These are phyloP conservation scores for Dioscorea cayenensis DNA, from an alignment of 116 monocot species.

Conservation along the genomic window DNA sequence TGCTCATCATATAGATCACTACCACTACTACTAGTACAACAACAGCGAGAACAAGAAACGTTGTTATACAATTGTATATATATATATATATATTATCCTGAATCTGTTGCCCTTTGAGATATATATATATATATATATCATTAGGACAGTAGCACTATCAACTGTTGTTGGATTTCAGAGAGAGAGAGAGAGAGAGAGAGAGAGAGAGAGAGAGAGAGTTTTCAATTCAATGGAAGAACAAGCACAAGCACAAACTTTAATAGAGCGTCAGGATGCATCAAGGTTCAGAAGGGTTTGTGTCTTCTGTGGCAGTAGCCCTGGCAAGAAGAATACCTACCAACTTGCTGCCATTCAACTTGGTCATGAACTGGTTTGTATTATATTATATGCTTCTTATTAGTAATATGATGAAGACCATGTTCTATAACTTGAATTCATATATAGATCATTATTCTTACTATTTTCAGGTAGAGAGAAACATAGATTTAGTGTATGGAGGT, in stretches of 20 bases:
- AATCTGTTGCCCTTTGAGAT: too few relatives aligned
- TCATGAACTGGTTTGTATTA: conserved; percentile 44
- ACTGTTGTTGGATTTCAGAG: too few relatives aligned
- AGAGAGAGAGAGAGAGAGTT: too few relatives aligned
- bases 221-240: not conserved
- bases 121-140: too few relatives aligned
- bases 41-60: too few relatives aligned
- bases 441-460: not conserved
- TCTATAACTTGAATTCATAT: not conserved
- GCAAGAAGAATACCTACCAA: conserved; percentile 66
- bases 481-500: conserved; percentile 73
- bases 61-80: too few relatives aligned
- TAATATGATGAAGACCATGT: not conserved
- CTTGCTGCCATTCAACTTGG: conserved; percentile 65
- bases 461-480: conserved; percentile 55
- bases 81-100: too few relatives aligned
- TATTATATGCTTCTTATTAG: not conserved
- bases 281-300: conserved; percentile 68
- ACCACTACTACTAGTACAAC: too few relatives aligned
- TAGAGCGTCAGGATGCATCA: conserved; percentile 8
- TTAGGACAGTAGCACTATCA: too few relatives aligned
- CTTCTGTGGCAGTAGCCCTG: conserved; percentile 78
- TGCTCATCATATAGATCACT: too few relatives aligned
- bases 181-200: too few relatives aligned
- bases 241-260: not conserved